phyloP scores from a whole-genome alignment of 805 yeast genomes.

The Schizosaccharomyces cryophilus region DNA sequence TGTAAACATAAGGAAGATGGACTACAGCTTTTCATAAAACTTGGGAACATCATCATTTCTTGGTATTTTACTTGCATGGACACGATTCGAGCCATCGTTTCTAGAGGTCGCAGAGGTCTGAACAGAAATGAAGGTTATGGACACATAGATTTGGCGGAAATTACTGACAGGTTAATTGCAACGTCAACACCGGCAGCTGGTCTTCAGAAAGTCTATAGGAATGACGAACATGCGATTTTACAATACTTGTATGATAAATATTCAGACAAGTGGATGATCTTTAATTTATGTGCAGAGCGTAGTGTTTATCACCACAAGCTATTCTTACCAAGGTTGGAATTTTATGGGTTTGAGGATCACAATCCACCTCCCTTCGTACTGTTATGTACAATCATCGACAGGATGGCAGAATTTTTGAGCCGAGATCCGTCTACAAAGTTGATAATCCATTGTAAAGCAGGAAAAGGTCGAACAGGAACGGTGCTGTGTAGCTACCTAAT shows the following conservation, averaged over 20 bases:
- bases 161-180: background rate
- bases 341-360: background rate
- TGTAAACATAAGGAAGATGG: too few relatives aligned
- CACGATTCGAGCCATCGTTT: background rate
- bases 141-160: background rate
- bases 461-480: conserved; percentile 2
- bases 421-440: background rate
- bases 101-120: background rate
- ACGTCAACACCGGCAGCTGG: conserved; percentile 1
- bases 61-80: background rate
- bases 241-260: background rate
- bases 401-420: background rate
- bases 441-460: conserved; percentile 1
- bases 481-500: background rate
- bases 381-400: background rate
- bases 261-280: background rate
- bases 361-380: conserved; percentile 1
- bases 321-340: background rate
- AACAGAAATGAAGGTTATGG: background rate
- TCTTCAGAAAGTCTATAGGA: background rate
- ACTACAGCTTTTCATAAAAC: too few relatives aligned
- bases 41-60: background rate
- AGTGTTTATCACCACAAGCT: background rate
- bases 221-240: background rate
- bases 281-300: background rate